phyloP scores from a whole-genome alignment of 2,329 filamentous ascomycete species.

The Calonectria pteridis region DNA sequence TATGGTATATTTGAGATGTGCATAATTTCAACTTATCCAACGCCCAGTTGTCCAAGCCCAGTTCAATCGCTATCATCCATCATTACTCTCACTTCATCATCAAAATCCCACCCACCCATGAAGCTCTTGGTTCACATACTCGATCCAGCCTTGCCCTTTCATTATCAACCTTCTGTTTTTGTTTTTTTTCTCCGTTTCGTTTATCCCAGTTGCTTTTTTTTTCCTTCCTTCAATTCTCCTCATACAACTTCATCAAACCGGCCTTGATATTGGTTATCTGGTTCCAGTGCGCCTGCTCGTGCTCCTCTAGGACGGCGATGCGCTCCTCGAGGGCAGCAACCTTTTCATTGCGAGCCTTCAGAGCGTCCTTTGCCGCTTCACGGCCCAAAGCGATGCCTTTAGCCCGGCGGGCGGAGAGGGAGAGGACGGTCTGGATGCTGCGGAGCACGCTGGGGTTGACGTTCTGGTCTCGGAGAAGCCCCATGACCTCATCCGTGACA shows the following conservation, averaged over 20 bases:
- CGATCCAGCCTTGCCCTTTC: too few species aligned
- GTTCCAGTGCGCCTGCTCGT: slow-evolving; percentile 46
- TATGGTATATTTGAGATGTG: not conserved
- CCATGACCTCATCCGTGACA: slow-evolving; percentile 62
- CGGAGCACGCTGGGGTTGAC: slow-evolving; percentile 53
- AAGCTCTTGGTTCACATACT: not conserved
- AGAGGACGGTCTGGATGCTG: slow-evolving; percentile 60
- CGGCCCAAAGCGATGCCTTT: slow-evolving; percentile 74
- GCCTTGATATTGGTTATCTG: slow-evolving; percentile 54
- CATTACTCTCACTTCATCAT: not conserved
- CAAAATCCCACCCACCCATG: not conserved
- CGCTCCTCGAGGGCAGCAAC: slow-evolving; percentile 53
- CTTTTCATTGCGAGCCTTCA: slow-evolving; percentile 71
- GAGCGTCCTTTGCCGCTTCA: slow-evolving; percentile 72
- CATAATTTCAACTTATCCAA: not conserved
- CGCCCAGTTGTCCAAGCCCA: not conserved
- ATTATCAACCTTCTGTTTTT: too few species aligned
- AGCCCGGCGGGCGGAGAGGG: slow-evolving; percentile 67
- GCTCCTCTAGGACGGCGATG: slow-evolving; percentile 55
- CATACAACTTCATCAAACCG: slow-evolving; percentile 52
- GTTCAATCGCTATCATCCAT: not conserved
- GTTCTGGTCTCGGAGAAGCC: slow-evolving; percentile 58
- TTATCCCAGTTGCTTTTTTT: not conserved
- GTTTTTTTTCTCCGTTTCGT: too few species aligned
- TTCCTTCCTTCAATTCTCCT: slow-evolving; percentile 41